Base-by-base conservation (phyloP, 2,329 filamentous ascomycete species). In the Simplicillium aogashimaense region DNA sequence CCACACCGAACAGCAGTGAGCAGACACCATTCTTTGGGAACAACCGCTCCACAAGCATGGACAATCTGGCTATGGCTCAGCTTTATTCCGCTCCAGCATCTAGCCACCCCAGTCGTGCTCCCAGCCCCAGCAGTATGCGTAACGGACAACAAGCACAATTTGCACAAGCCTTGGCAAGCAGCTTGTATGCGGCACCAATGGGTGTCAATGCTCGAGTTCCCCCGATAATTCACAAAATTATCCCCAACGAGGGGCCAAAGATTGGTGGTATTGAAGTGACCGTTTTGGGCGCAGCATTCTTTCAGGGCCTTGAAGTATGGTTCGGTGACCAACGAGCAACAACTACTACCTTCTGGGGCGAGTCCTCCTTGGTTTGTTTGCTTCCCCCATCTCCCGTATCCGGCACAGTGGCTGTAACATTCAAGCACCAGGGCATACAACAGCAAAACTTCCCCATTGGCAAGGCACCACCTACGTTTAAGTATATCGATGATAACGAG, bases 221-320 rank as follows among this genome's bases (percentile, higher is more conserved):
- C 10, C 67, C 74, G 3, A 76, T 81, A 14, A 90, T 94, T 16
- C 81, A 86, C 56, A 90, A 89, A 57, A 72, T 95, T 45, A 86
- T 92, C 29, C 88, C 89, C 1, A 74, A 74, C 25, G 85, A 94
- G 58, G 88, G 88, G 0, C 85, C 88, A 7, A 85, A 81, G 43
- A 78, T 77, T 29, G 88, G 88, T 43, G 88, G 88, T 33, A 88
- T 86, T 39, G 88, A 95, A 57, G 86, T 95, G 3, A 90, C 86
- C 0, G 76, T 92, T 41, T 68, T 94, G 8, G 88, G 89, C 14
- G 84, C 80, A 47, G 78, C 81, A 12, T 94, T 95, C 56, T 81
- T 79, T 47, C 81, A 74, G 45, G 83, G 60, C 1, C 72, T 94
- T 45, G 84, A 89, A 46, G 85, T 95, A 40, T 83, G 88, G 60